phyloP scores from a whole-genome alignment of 306 rosid genomes.

The Quercus alba region DNA sequence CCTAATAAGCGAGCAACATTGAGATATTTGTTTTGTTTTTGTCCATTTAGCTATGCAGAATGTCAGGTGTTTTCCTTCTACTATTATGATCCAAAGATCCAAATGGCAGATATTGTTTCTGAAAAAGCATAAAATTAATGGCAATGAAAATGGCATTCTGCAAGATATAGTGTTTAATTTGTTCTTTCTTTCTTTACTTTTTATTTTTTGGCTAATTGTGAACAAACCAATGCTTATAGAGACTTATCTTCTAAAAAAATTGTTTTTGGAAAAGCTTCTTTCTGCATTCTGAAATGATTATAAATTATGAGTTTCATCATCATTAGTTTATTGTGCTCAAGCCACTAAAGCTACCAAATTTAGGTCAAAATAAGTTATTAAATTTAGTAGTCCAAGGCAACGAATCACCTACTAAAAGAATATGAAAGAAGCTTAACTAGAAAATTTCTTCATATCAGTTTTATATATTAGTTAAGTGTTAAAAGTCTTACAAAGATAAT shows the following conservation, averaged over 20 bases:
- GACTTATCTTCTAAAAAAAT: background rate
- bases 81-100: background rate
- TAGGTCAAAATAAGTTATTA: background rate
- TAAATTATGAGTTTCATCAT: background rate
- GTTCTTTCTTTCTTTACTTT: background rate
- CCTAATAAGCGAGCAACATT: background rate
- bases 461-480: background rate
- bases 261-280: background rate
- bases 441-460: slow-evolving; percentile 6
- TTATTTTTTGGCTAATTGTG: background rate
- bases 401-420: background rate
- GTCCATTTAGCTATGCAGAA: background rate
- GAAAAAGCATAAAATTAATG: background rate
- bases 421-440: background rate
- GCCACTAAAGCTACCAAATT: background rate
- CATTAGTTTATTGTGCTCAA: background rate
- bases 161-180: background rate
- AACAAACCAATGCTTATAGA: background rate
- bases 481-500: slow-evolving; percentile 2
- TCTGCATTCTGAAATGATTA: background rate
- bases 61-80: background rate
- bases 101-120: background rate
- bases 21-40: background rate
- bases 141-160: background rate
- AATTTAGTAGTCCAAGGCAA: background rate